These are phyloP conservation scores for Cicer pinnatifidum DNA, from an alignment of 306 rosid genomes.

Conservation along the genomic window DNA sequence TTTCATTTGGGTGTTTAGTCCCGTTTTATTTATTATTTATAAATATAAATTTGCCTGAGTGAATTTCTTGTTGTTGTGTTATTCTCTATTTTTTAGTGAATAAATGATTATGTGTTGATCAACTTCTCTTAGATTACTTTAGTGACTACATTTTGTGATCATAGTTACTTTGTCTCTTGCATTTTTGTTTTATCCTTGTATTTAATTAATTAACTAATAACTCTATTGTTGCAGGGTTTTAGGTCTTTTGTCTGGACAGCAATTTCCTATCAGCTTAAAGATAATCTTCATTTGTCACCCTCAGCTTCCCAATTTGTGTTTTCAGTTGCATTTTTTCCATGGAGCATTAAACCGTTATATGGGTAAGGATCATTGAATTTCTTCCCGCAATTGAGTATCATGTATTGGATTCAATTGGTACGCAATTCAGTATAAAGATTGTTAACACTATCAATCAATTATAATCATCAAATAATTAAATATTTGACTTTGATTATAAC, in stretches of 20 bases:
- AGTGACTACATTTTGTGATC: conserved; percentile 21
- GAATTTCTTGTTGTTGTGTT: neutral
- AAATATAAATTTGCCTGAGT: neutral
- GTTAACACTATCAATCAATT: neutral
- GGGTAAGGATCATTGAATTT: conserved; percentile 58
- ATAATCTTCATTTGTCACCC: conserved; percentile 72
- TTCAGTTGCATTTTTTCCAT: conserved; percentile 78
- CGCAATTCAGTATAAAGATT: neutral
- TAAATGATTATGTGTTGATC: neutral
- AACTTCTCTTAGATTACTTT: conserved; percentile 20
- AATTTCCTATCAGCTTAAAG: conserved; percentile 86
- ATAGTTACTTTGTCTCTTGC: conserved; percentile 3
- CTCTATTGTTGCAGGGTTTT: conserved; percentile 66
- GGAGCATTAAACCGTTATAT: conserved; percentile 88
- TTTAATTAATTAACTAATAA: neutral
- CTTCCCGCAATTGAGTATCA: neutral
- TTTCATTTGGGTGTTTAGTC: conserved; percentile 26
- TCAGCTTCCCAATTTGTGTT: conserved; percentile 82
- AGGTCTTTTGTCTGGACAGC: conserved; percentile 93
- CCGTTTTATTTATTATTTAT: neutral
- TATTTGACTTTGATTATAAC: neutral
- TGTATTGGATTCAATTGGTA: conserved; percentile 3
- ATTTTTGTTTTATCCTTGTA: neutral
- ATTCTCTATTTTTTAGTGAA: neutral
- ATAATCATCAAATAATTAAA: neutral